Percentiles rank a stretch among this genome's conserved stretches.
These are phyloP conservation scores for Hippophae rhamnoides DNA, from an alignment of 306 rosid species.

Conservation along the genomic window DNA sequence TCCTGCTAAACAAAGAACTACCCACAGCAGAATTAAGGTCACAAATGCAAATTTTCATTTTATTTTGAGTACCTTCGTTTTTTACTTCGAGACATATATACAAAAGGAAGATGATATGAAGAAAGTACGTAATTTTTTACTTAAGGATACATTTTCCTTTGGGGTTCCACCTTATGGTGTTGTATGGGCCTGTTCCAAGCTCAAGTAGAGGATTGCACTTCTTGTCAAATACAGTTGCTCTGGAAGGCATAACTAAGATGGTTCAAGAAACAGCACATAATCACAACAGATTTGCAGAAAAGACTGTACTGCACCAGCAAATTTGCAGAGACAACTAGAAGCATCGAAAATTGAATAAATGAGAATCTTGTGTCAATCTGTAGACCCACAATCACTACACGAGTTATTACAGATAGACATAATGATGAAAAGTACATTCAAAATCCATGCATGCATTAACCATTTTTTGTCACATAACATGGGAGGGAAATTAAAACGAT, in stretches of 20 bases:
- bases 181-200: constrained; percentile 92
- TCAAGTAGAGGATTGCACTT: constrained; percentile 92
- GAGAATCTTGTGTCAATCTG: too few species aligned
- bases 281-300: constrained; percentile 13
- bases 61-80: neutral
- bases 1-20: constrained; percentile 90
- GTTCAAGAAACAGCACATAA: constrained; percentile 43
- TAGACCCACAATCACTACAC: too few species aligned
- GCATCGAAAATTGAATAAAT: neutral
- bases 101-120: constrained; percentile 8
- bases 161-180: constrained; percentile 88
- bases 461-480: too few species aligned
- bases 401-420: too few species aligned
- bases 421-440: too few species aligned
- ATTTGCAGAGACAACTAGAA: neutral
- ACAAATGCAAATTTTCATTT: constrained; percentile 6
- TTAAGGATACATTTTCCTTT: constrained; percentile 80
- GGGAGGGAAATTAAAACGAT: too few species aligned
- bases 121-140: constrained; percentile 13
- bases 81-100: constrained; percentile 3
- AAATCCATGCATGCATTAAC: too few species aligned
- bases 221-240: constrained; percentile 84
- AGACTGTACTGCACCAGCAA: constrained; percentile 1
- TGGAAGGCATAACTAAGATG: constrained; percentile 79
- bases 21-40: constrained; percentile 43